Percentiles rank a stretch among this genome's conserved stretches.
Conservation (phyloP, 306 rosid genomes). For the Biancaea sappan region DNA sequence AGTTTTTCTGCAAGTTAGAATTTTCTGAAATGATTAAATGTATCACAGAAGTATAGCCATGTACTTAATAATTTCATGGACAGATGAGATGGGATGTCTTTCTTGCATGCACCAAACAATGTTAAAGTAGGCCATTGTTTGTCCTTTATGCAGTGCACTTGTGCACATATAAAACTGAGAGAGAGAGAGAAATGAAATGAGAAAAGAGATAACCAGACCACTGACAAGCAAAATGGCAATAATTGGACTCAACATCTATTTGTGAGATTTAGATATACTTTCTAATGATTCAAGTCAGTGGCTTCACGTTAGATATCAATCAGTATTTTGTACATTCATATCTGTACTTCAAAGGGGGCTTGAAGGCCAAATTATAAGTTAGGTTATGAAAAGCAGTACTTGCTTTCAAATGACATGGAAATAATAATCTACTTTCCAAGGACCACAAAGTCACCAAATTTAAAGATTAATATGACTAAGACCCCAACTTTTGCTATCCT, state of each 20-base stretch:
- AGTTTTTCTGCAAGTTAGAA: constrained; percentile 66
- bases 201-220: background rate
- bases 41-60: constrained; percentile 6
- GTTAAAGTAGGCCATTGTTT: background rate
- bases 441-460: background rate
- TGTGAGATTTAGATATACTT: background rate
- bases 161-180: background rate
- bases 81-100: constrained; percentile 16
- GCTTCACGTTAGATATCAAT: background rate
- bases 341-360: background rate
- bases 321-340: background rate
- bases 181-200: background rate
- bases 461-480: background rate
- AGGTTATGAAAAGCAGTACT: background rate
- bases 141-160: background rate
- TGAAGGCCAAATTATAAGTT: background rate
- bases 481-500: background rate
- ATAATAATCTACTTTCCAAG: background rate
- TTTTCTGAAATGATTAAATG: constrained; percentile 28
- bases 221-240: background rate
- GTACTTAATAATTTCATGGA: background rate
- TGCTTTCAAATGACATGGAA: background rate
- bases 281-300: background rate
- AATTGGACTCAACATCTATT: background rate
- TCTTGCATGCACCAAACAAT: constrained; percentile 26